Evolutionary conservation across 768 basidiomycete species (phyloP), one percentile per base, ranked within the genome.

Genomic region (Thelephora ganbajun): DNA sequence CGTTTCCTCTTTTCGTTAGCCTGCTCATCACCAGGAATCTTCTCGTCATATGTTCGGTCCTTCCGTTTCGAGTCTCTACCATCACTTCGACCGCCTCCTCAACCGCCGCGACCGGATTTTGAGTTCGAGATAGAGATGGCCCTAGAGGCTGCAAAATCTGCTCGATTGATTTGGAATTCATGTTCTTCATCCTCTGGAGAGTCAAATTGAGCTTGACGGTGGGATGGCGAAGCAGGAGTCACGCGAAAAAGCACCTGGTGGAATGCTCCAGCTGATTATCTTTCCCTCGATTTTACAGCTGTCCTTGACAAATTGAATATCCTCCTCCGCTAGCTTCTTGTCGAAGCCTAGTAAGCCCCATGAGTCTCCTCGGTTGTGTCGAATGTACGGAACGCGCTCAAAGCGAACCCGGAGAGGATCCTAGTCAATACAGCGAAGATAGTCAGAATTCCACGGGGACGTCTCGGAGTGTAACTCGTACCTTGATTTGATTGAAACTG

Each of bases 1-100:
- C 83, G 74, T 60, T 87, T 89, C 50, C 85, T 69, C 67, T 89
- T 89, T 53, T 82, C n/a, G n/a, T n/a, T n/a, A n/a, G n/a, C n/a
- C n/a, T n/a, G n/a, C n/a, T n/a, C n/a, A n/a, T n/a, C 82, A 26
- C 83, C 83, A 1, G 66, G 60, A 49, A 55, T 51, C 26, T 30
- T 30, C 9, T 30, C 26, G 5, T 30, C 26, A 16, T 58, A 1
- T 12, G 45, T 23, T 9, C 50, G 36, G 26, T 9, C 26, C 26
- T 9, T 30, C 9, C 9, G 26, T 36, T 48, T 57, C n/a, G 47
- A n/a, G 1, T 47, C 53, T 42, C 57, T 51, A 39, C 43, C 44
- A 14, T 52, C 51, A 5, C 54, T 53, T 2, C 63, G 58, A 19
- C 58, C 64, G 1, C 62, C 55, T 1, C 69, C 58, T 0, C 71